A percentile compares a stretch with the other conserved stretches of the same genome.
Evolutionary conservation across 306 rosid genomes (phyloP).

Genomic region (Cicer cuneatum): DNA sequence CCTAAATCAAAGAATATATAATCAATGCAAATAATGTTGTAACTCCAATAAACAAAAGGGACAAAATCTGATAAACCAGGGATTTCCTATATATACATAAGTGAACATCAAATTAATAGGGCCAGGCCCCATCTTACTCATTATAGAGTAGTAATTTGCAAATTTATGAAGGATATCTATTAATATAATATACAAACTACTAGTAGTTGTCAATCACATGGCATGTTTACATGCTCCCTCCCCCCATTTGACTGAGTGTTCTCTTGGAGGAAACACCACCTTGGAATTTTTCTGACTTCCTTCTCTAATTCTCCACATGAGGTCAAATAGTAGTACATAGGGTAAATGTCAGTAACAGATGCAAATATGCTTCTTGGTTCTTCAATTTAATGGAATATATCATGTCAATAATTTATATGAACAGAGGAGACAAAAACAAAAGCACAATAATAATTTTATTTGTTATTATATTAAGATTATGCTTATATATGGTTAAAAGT

Average conservation of each 20-base stretch:
- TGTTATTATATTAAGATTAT: conserved; percentile 20
- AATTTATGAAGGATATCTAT: conserved; percentile 36
- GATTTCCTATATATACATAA: conserved; percentile 31
- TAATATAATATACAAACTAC: conserved; percentile 42
- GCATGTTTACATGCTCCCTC: conserved; percentile 59
- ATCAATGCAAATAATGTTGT: neutral
- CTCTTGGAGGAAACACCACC: conserved; percentile 63
- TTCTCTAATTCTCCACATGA: conserved; percentile 3
- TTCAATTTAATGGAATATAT: conserved; percentile 15
- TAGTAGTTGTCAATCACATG: conserved; percentile 86
- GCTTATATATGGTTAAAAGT: conserved; percentile 24
- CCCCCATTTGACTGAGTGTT: conserved; percentile 52
- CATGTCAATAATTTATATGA: conserved; percentile 24
- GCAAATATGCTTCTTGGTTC: conserved; percentile 6
- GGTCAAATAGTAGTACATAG: neutral
- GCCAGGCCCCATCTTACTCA: conserved; percentile 46
- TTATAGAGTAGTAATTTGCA: conserved; percentile 41
- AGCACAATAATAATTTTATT: conserved; percentile 17
- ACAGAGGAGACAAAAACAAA: conserved; percentile 31
- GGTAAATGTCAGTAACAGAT: neutral
- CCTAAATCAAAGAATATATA: neutral
- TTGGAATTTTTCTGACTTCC: conserved; percentile 47
- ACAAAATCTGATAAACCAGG: conserved; percentile 9
- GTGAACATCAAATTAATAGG: conserved; percentile 41
- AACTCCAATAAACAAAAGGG: conserved; percentile 13